These are phyloP conservation scores for Apiotrichum gracile DNA, from an alignment of 1,284 basidiomycete species.

Conservation along the genomic window DNA sequence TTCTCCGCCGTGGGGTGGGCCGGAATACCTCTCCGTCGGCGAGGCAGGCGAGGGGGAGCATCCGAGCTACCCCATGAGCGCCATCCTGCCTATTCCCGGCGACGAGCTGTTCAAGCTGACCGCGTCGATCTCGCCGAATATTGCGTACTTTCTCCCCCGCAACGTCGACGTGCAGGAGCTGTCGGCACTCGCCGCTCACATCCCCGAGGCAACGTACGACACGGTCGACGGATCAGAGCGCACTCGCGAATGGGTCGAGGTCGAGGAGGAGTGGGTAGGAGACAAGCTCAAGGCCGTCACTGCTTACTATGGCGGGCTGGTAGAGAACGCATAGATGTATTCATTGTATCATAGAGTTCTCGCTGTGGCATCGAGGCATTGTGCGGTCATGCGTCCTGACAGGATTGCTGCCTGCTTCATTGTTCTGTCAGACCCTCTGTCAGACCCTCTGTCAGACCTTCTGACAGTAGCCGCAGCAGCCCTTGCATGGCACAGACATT, in stretches of 20 bases:
- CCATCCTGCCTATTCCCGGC: constrained; percentile 74
- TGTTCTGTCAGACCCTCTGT: too few species aligned
- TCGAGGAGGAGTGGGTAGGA: constrained; percentile 54
- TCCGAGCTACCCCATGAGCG: constrained; percentile 62
- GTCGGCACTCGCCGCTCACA: constrained; percentile 50
- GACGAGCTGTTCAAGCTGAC: constrained; percentile 70
- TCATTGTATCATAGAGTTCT: too few species aligned
- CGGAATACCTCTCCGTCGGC: constrained; percentile 29
- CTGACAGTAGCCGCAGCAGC: too few species aligned
- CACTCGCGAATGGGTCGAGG: constrained; percentile 37
- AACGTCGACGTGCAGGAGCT: constrained; percentile 74
- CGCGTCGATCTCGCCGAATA: constrained; percentile 60
- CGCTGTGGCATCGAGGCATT: too few species aligned
- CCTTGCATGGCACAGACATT: too few species aligned
- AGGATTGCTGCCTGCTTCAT: too few species aligned
- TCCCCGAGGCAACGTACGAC: neutral
- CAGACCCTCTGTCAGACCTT: too few species aligned
- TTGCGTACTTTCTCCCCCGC: constrained; percentile 85
- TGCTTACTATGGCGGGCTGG: constrained; percentile 51
- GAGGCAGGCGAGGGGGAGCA: constrained; percentile 3
- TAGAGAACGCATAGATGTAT: constrained; percentile 4
- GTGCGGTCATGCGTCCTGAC: too few species aligned
- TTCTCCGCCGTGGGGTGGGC: constrained; percentile 79
- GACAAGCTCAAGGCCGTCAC: constrained; percentile 53
- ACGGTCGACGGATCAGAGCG: constrained; percentile 12